Base-by-base conservation (phyloP, 2,329 filamentous ascomycete species). In the Massarina eburnea region DNA sequence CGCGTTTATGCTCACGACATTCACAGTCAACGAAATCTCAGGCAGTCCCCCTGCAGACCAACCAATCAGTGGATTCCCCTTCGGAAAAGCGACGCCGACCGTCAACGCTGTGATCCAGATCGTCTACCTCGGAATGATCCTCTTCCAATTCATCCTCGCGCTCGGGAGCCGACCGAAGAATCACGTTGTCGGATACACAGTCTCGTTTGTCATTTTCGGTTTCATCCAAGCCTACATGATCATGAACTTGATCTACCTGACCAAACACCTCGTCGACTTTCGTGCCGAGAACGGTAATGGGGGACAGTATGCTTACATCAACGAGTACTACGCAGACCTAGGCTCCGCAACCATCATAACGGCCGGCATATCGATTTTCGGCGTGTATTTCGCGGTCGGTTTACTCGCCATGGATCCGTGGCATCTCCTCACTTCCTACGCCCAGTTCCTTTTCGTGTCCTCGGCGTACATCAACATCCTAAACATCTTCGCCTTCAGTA, bases 401-500 rank as follows among this genome's bases (percentile, higher is more conserved):
- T 89, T 96, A 73, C 73, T 97, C 41, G 96, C 96, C 72, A 81
- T 96, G 37, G 92, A 97, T 59, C 92, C 92, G 0, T 97, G 92
- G 92, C 92, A 97, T 76, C 91, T 97, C 86, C 86, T 96, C 73
- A 96, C 92, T 15, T 91, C 86, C 1, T 84, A 89, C 0, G 81
- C 79, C 1, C 91, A 96, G 70, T 97, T 97, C 76, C 96, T 96
- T 69, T 79, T 90, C 40, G 82, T 97, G 22, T 78, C 97, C 36
- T 92, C 92, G 0, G 85, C 80, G 41, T 96, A 96, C 75, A 94
- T 96, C 72, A 96, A 91, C 76, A 96, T 89, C 0, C 79, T 97
- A 5, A 92, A 96, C 71, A 89, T 96, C 19, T 97, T 96, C 72
- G 92, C 92, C 32, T 96, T 97, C 72, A 96, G 91, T 78, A 96